Evolutionary conservation across 208 protist genomes (phyloP), one percentile per base, ranked within the genome.

Genomic region (Endotrypanum monterogeii): DNA sequence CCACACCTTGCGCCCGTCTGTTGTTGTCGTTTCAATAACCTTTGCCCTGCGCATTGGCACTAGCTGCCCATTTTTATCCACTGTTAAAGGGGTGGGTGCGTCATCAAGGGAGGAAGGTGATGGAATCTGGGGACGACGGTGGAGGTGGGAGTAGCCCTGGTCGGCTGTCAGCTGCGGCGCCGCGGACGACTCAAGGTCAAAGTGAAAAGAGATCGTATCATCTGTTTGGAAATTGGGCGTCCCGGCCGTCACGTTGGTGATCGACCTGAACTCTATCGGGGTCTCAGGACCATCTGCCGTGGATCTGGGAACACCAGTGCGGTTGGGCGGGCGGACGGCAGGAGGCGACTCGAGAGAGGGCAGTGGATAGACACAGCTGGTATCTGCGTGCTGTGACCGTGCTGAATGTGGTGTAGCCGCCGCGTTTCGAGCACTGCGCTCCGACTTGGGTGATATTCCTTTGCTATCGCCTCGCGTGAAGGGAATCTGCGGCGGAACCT

Each of bases 1-100:
- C 91, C 91, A 94, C 74, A 65, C 67, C 39, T 78, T 70, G 46
- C 75, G 74, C 2, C 89, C 91, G 55, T 95, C 91, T 4, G 80
- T 18, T 16, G 79, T 86, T 25, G 82, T 51, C 35, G 73, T 81
- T 48, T 73, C 77, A 67, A 71, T 73, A 67, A 94, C 88, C 44
- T 77, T 78, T 23, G 79, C 80, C 28, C 74, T 83, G 52, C 76
- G 67, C 54, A 72, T 52, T 44, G 81, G 67, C 51, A 87, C 72
- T 48, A 74, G 41, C 67, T 87, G 78, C 28, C 84, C 80, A 25
- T 80, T 71, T 4, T 82, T 76, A 60, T 85, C 83, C 51, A 86
- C 83, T 56, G 62, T 82, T 67, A 82, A 74, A 9, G 78, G 69
- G 12, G 84, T 82, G 0, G 82, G 78, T 28, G 69, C 51, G 7